Percentiles rank a stretch among this genome's conserved stretches.
phyloP scores from a whole-genome alignment of 2,329 filamentous ascomycete species.

The Alternaria sp. region DNA sequence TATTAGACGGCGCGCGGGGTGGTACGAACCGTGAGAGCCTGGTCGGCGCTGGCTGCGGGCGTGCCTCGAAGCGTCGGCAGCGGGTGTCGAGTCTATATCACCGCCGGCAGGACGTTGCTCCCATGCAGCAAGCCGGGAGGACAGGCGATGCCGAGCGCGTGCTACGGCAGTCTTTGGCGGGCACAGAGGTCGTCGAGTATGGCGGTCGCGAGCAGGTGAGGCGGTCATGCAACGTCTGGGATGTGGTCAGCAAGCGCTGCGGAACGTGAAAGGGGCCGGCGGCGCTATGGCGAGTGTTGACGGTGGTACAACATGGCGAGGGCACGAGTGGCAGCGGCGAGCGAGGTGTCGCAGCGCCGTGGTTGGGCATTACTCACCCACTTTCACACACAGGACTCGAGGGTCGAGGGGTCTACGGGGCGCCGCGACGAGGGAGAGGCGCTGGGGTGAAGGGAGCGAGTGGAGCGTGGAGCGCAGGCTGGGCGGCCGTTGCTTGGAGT shows the following conservation, averaged over 20 bases:
- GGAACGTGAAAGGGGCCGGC: constrained; percentile 34
- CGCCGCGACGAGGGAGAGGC: background rate
- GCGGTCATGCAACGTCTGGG: constrained; percentile 32
- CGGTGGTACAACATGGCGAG: constrained; percentile 44
- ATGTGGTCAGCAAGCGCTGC: constrained; percentile 38
- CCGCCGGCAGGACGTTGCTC: constrained; percentile 23
- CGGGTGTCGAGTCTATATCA: constrained; percentile 32
- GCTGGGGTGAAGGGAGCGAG: background rate
- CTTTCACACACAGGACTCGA: constrained; percentile 3
- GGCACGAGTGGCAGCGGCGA: constrained; percentile 44
- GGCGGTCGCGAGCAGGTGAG: constrained; percentile 20
- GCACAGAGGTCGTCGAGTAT: background rate
- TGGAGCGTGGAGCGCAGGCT: constrained; percentile 7
- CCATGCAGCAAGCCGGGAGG: constrained; percentile 28
- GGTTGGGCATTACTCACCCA: constrained; percentile 38
- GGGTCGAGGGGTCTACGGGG: background rate
- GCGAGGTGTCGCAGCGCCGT: constrained; percentile 28
- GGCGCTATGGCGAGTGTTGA: constrained; percentile 40
- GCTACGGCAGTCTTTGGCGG: constrained; percentile 18
- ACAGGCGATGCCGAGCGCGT: constrained; percentile 26
- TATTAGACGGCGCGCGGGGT: constrained; percentile 34
- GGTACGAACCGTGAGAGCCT: constrained; percentile 44
- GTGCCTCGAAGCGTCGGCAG: constrained; percentile 37
- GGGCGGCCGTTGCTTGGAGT: constrained; percentile 25
- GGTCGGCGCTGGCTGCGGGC: constrained; percentile 39